Evolutionary conservation across 2,329 filamentous ascomycete species (phyloP).

Genomic region (Alternaria gansuensis): DNA sequence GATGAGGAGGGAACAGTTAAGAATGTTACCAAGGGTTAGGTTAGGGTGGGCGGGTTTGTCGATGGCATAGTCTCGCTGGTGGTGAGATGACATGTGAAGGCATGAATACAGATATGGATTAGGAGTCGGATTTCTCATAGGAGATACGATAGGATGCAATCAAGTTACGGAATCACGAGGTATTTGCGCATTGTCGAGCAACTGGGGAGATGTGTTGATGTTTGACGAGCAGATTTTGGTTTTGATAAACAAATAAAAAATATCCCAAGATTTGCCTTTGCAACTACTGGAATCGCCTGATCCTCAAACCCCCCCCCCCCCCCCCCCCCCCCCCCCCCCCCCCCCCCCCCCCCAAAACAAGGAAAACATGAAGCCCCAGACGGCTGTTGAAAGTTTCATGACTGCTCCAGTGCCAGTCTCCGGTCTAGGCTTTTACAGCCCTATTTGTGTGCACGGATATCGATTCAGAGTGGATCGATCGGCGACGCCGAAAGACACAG

Average conservation of each 20-base stretch:
- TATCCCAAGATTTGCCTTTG: background rate
- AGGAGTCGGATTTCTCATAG: background rate
- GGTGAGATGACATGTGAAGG: background rate
- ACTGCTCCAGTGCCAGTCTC: background rate
- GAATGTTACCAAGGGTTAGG: constrained; percentile 59
- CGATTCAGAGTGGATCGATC: constrained; percentile 3
- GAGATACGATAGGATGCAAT: background rate
- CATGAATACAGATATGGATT: background rate
- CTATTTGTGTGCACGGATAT: constrained; percentile 18
- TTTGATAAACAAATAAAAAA: background rate
- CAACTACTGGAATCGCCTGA: background rate
- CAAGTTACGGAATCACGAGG: background rate
- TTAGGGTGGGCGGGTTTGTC: constrained; percentile 51
- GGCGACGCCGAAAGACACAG: constrained; percentile 22
- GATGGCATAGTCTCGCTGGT: background rate
- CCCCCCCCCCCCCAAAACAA: too few relatives aligned
- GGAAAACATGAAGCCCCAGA: background rate
- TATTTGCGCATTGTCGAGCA: background rate
- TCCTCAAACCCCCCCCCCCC: too few relatives aligned
- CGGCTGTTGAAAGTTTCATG: background rate
- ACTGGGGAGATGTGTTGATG: background rate
- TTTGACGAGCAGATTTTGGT: background rate
- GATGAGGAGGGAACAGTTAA: constrained; percentile 59
- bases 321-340: too few relatives aligned
- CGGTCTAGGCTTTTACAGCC: constrained; percentile 2